These are phyloP conservation scores for Dactylis glomerata DNA, from an alignment of 176 grass and related monocot genomes.

Conservation along the genomic window DNA sequence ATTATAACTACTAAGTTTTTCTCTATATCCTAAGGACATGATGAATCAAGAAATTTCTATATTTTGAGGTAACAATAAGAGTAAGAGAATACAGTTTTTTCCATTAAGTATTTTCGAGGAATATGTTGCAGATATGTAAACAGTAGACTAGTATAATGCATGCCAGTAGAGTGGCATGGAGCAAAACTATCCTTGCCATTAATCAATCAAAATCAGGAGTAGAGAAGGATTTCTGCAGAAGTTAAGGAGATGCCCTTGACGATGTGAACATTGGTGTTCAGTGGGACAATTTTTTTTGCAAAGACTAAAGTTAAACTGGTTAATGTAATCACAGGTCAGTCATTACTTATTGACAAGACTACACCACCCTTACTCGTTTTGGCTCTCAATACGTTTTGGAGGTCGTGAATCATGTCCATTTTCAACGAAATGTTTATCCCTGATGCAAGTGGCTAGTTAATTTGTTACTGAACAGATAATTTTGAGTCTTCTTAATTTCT, in stretches of 20 bases:
- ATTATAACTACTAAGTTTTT: not conserved
- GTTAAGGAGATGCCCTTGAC: not conserved
- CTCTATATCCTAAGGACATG: not conserved
- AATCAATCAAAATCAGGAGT: not conserved
- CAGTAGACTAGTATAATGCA: not conserved
- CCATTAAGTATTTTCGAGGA: not conserved
- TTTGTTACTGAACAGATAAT: not conserved
- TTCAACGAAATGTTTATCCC: not conserved
- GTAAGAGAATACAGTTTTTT: not conserved
- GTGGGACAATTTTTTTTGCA: not conserved
- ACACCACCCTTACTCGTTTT: not conserved
- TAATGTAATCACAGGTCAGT: not conserved
- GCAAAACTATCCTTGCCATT: not conserved
- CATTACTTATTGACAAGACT: not conserved
- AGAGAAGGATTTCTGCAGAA: not conserved
- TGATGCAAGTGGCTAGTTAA: not conserved
- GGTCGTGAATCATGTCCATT: not conserved
- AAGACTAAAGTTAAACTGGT: not conserved
- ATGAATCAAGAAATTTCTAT: no score
- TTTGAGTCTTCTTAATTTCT: not conserved
- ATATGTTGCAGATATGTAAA: not conserved
- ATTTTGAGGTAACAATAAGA: not conserved
- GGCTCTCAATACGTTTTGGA: not conserved
- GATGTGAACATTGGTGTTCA: not conserved
- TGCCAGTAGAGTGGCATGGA: not conserved